A percentile compares a stretch with the other conserved stretches of the same genome.
These are phyloP conservation scores for Basidiobolus meristosporus DNA, from an alignment of 371 early-diverging fungal species.

Conservation along the genomic window DNA sequence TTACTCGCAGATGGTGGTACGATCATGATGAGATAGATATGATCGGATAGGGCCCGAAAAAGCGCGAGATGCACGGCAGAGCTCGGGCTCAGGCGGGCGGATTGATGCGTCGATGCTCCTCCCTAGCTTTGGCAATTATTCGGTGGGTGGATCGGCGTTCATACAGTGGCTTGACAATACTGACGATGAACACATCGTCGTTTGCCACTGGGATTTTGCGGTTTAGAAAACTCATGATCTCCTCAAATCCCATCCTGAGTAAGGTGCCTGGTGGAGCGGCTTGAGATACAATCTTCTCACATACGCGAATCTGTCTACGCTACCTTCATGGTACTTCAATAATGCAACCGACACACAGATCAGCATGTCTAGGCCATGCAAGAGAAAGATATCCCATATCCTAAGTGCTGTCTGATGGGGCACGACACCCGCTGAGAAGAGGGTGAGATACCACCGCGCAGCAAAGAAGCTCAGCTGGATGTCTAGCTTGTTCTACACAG, in stretches of 20 bases:
- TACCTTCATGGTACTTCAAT: constrained; percentile 28
- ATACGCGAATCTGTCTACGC: not conserved
- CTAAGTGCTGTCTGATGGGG: constrained; percentile 28
- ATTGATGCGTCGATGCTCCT: no score
- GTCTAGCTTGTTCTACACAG: constrained; percentile 17
- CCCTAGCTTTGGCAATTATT: no score
- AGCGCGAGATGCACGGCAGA: no score
- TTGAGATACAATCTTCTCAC: not conserved
- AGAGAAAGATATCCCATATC: constrained; percentile 35
- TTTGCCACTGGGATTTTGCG: not conserved
- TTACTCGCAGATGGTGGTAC: no score
- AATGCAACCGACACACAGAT: constrained; percentile 33
- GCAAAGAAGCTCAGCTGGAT: constrained; percentile 27
- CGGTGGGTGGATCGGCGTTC: no score
- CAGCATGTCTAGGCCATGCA: constrained; percentile 32
- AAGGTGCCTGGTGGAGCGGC: not conserved
- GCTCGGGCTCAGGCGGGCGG: no score
- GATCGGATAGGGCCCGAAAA: no score
- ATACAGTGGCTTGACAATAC: not conserved
- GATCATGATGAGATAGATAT: no score
- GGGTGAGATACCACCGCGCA: constrained; percentile 41
- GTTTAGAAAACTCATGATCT: not conserved
- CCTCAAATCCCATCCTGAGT: not conserved
- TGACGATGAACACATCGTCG: not conserved
- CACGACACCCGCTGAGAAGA: constrained; percentile 36